phyloP scores from a whole-genome alignment of 108 stramenopile species.

The Skeletonema marinoi region DNA sequence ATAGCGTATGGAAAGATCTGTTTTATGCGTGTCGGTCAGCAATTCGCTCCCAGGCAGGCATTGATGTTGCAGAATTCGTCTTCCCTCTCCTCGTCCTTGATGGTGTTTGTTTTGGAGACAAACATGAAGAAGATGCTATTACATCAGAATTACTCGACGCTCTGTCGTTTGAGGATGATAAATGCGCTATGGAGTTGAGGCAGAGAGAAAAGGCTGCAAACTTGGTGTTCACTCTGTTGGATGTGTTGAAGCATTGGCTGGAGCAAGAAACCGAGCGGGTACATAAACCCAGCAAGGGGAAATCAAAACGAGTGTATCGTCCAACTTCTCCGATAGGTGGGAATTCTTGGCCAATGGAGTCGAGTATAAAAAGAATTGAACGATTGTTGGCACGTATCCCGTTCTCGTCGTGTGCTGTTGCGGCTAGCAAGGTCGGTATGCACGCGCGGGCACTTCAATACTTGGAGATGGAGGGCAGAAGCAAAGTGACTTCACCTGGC shows the following conservation, averaged over 20 bases:
- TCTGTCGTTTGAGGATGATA: slow-evolving; percentile 36
- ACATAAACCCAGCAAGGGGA: slow-evolving; percentile 17
- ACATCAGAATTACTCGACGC: slow-evolving; percentile 64
- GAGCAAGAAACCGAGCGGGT: slow-evolving; percentile 66
- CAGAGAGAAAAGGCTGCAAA: slow-evolving; percentile 73
- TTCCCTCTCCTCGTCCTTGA: slow-evolving; percentile 85
- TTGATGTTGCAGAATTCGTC: slow-evolving; percentile 76
- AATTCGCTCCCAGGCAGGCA: slow-evolving; percentile 66
- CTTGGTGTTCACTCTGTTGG: slow-evolving; percentile 65
- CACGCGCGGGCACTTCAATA: slow-evolving; percentile 75
- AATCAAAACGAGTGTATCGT: slow-evolving; percentile 23
- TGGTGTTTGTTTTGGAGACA: slow-evolving; percentile 72
- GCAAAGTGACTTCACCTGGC: slow-evolving; percentile 39
- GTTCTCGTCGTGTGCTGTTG: slow-evolving; percentile 60
- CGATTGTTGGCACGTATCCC: slow-evolving; percentile 60
- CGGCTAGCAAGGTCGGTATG: slow-evolving; percentile 78
- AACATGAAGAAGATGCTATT: slow-evolving; percentile 56
- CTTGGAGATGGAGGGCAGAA: slow-evolving; percentile 74
- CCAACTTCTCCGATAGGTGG: slow-evolving; percentile 3
- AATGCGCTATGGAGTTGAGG: slow-evolving; percentile 14
- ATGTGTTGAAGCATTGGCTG: slow-evolving; percentile 68
- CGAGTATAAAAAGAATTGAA: slow-evolving; percentile 60
- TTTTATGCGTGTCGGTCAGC: slow-evolving; percentile 81
- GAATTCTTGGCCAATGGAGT: slow-evolving; percentile 60
- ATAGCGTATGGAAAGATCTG: slow-evolving; percentile 68